Evolutionary conservation across 2,329 filamentous ascomycete species (phyloP), one percentile per base, ranked within the genome.

Genomic region (Magnaporthiopsis rhizophila): DNA sequence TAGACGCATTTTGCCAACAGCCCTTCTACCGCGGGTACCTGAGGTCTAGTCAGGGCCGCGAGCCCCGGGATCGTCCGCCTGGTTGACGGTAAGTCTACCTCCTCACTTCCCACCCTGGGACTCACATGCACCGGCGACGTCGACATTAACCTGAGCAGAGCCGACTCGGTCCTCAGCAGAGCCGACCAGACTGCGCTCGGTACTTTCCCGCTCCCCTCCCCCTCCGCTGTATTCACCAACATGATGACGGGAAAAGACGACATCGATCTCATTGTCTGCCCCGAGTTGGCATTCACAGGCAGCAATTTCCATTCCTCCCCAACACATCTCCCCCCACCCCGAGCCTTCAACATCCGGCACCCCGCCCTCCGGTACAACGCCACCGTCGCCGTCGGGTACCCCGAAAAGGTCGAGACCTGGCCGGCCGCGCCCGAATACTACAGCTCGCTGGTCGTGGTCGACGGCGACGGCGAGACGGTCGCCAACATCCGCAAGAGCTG

Each of bases 41-140:
- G n/a, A n/a, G n/a, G n/a, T n/a, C n/a, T n/a, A n/a, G n/a, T n/a
- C n/a, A n/a, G n/a, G n/a, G n/a, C n/a, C n/a, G n/a, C n/a, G n/a
- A n/a, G n/a, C n/a, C n/a, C n/a, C n/a, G n/a, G n/a, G n/a, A n/a
- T n/a, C n/a, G n/a, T n/a, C n/a, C n/a, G n/a, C n/a, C n/a, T n/a
- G n/a, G n/a, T n/a, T n/a, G n/a, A n/a, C n/a, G n/a, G n/a, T n/a
- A n/a, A n/a, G n/a, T n/a, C n/a, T n/a, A n/a, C n/a, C n/a, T n/a
- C n/a, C n/a, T n/a, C n/a, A n/a, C n/a, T n/a, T n/a, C n/a, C n/a
- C n/a, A n/a, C n/a, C n/a, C n/a, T n/a, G n/a, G n/a, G n/a, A n/a
- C n/a, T n/a, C n/a, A n/a, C n/a, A n/a, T n/a, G n/a, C n/a, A 81
- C 93, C 58, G 90, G 88, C 62, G 84, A 89, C 64, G 76, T 91